Base-by-base conservation (phyloP, 176 grass and related monocot genomes). In the Pontederia paniculata region DNA sequence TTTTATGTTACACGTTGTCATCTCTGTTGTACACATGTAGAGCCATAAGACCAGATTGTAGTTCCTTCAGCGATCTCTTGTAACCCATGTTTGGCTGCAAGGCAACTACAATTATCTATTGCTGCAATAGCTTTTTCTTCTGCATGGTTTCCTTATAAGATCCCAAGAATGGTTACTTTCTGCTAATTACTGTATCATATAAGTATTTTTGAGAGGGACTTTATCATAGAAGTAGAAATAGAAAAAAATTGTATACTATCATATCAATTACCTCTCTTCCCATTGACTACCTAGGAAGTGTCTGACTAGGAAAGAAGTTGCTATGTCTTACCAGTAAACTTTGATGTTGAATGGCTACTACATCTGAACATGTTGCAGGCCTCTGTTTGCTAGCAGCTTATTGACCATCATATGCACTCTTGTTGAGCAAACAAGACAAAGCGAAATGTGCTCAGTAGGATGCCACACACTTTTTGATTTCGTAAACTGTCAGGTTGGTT, bases 381-480 rank as follows among this genome's bases (percentile, higher is more conserved):
- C 91, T 42, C 79, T 97, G 65, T 87, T 87, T 60, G 83, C 91
- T 57, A 97, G 79, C 69, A 97, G 91, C 44, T 77, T 97, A 62
- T 65, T 90, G 60, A 83, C 75, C 53, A 80, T 97, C 65, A 71
- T 90, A 74, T 78, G 80, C 61, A 86, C 82, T 63, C 60, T 89
- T 68, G 21, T 97, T 80, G 86, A 97, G 57, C 91, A 97, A 72
- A 87, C 78, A 70, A 86, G 77, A 74, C 80, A 90, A 48, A 72
- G 87, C 77, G 83, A 85, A 15, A 74, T 97, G 75, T 62, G 83
- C 68, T 76, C 73, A 65, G 53, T 97, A 71, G 86, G 76, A 11
- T 97, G 86, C 23, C 71, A 84, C 70, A 81, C 72, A 17, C 71
- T 97, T 78, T 97, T 97, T 86, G 80, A 90, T 55, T 97, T 97